phyloP scores from a whole-genome alignment of 2,329 filamentous ascomycete species.

The Trichoderma sp. region DNA sequence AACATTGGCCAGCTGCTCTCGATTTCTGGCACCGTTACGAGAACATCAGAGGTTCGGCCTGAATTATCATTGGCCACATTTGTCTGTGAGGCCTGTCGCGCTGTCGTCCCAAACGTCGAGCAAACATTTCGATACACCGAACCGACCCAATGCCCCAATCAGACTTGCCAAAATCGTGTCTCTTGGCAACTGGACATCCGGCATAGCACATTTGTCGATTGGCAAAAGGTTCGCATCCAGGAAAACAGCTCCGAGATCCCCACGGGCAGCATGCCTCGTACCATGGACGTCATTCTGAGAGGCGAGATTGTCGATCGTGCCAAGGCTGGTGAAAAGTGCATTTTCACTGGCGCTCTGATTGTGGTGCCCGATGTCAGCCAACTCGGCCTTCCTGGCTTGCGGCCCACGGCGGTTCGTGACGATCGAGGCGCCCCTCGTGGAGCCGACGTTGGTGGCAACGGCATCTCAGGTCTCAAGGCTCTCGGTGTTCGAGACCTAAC shows the following conservation, averaged over 20 bases:
- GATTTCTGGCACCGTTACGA: slow-evolving; percentile 93
- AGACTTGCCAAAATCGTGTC: slow-evolving; percentile 78
- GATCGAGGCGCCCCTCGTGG: slow-evolving; percentile 69
- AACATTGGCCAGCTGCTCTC: slow-evolving; percentile 93
- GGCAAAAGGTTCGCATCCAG: slow-evolving; percentile 97
- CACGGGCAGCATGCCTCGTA: slow-evolving; percentile 96
- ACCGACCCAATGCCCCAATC: slow-evolving; percentile 90
- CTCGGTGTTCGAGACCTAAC: slow-evolving; percentile 93
- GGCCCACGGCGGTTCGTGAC: slow-evolving; percentile 80
- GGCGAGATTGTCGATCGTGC: slow-evolving; percentile 97
- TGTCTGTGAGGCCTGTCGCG: slow-evolving; percentile 81
- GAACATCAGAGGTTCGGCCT: slow-evolving; percentile 93
- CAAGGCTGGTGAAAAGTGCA: slow-evolving; percentile 96
- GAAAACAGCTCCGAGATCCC: slow-evolving; percentile 98
- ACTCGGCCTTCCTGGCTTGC: slow-evolving; percentile 80
- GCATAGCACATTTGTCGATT: slow-evolving; percentile 96
- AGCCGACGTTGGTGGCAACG: slow-evolving; percentile 76
- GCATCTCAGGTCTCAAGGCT: slow-evolving; percentile 83
- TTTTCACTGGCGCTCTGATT: slow-evolving; percentile 94
- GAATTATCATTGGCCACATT: slow-evolving; percentile 93
- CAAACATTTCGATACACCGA: slow-evolving; percentile 98
- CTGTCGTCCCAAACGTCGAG: slow-evolving; percentile 83
- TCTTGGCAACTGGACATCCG: slow-evolving; percentile 97
- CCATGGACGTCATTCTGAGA: slow-evolving; percentile 93
- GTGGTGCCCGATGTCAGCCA: slow-evolving; percentile 97